Conservation (phyloP, 78 protist genomes). For the Dictyostelium firmibasis region DNA sequence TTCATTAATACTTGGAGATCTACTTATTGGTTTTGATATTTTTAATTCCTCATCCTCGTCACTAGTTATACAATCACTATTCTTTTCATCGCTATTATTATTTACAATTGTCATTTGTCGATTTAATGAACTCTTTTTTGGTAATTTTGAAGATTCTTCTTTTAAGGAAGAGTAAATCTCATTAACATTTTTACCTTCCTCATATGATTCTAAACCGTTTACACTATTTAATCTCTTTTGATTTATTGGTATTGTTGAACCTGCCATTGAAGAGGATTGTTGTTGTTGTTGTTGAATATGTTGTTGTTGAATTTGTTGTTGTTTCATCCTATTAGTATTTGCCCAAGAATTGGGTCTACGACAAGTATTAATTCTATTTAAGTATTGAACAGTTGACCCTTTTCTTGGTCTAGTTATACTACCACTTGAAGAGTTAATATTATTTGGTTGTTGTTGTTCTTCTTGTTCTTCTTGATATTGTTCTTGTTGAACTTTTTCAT, state of each 20-base stretch:
- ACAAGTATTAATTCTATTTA: neutral
- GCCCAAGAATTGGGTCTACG: constrained; percentile 20
- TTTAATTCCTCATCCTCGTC: constrained; percentile 20
- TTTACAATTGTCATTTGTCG: constrained; percentile 2
- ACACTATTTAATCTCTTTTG: constrained; percentile 1
- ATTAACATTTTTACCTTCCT: neutral
- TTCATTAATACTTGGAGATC: neutral
- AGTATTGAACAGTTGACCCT: neutral
- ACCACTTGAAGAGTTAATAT: neutral
- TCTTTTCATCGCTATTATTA: neutral
- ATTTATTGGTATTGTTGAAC: neutral
- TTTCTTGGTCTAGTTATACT: neutral
- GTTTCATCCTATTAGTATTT: neutral
- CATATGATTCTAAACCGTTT: neutral
- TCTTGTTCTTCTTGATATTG: neutral
- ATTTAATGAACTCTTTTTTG: neutral
- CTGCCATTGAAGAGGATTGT: neutral
- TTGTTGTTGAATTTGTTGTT: neutral
- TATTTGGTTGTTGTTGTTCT: neutral
- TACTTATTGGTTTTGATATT: neutral
- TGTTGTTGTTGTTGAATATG: neutral
- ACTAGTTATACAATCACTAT: neutral
- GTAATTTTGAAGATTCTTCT: neutral
- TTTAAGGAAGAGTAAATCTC: neutral
- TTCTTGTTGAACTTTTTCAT: neutral